A percentile compares a stretch with the other conserved stretches of the same genome.
Conservation (phyloP, 2,329 filamentous ascomycete species). For the Thermomyces lanuginosus region DNA sequence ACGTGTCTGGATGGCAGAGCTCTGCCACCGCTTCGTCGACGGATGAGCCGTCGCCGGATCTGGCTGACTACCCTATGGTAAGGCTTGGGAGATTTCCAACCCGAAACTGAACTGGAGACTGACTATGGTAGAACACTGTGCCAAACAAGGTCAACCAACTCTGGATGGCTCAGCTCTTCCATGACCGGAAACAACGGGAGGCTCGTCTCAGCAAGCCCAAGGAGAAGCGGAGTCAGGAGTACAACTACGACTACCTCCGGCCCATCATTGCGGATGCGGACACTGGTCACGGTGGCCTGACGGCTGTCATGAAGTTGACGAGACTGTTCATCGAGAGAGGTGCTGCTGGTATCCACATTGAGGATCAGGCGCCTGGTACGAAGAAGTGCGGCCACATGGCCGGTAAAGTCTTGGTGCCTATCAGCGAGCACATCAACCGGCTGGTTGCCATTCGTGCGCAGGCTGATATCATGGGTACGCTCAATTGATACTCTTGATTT, state of each 20-base stretch:
- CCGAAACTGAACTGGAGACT: not conserved
- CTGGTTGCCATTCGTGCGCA: conserved; percentile 92
- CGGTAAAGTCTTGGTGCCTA: conserved; percentile 91
- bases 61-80: conserved; percentile 92
- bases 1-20: conserved; percentile 97
- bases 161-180: conserved; percentile 97
- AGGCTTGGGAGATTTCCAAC: conserved; percentile 17
- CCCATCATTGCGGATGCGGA: conserved; percentile 95
- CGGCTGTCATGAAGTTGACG: conserved; percentile 98
- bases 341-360: conserved; percentile 93
- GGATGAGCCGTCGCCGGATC: conserved; percentile 90
- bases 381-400: conserved; percentile 99
- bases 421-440: conserved; percentile 95
- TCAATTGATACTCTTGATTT: not conserved
- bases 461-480: conserved; percentile 87
- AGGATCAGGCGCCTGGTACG: conserved; percentile 93
- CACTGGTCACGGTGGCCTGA: conserved; percentile 90
- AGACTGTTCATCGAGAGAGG: conserved; percentile 96
- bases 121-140: conserved; percentile 58
- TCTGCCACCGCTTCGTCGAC: conserved; percentile 90
- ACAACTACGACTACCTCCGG: conserved; percentile 82
- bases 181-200: conserved; percentile 96
- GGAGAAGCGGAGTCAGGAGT: conserved; percentile 51
- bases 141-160: conserved; percentile 96
- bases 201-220: conserved; percentile 69